Evolutionary conservation across 2,329 filamentous ascomycete species (phyloP).

Genomic region (Aspergillus cejpii): DNA sequence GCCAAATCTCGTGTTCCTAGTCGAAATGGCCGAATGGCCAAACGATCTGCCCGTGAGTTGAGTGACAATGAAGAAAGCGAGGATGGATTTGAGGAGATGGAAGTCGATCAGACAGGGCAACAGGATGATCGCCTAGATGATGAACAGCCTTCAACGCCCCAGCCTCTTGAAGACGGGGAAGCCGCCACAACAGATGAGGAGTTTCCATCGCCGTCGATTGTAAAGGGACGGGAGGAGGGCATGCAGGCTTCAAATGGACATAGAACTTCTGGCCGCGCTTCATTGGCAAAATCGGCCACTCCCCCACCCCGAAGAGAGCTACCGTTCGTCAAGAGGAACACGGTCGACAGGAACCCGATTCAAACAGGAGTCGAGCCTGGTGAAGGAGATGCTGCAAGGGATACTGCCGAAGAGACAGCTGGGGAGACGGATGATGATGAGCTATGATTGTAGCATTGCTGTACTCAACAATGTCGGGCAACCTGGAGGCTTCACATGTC

Average conservation of each 20-base stretch:
- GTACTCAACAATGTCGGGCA: not conserved
- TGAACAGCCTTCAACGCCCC: constrained; percentile 24
- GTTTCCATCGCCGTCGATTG: not conserved
- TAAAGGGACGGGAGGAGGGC: constrained; percentile 1
- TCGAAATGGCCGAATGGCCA: constrained; percentile 15
- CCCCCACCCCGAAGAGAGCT: constrained; percentile 40
- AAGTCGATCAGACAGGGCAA: constrained; percentile 22
- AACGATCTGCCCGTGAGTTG: constrained; percentile 24
- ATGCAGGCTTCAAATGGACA: not conserved
- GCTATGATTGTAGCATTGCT: constrained; percentile 18
- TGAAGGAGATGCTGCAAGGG: not conserved
- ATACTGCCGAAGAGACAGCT: constrained; percentile 21
- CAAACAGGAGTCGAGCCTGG: not conserved
- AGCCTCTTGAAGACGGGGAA: constrained; percentile 30
- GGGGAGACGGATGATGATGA: constrained; percentile 42
- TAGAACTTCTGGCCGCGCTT: constrained; percentile 3
- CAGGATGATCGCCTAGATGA: constrained; percentile 16
- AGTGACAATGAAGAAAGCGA: constrained; percentile 26
- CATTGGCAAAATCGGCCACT: constrained; percentile 12
- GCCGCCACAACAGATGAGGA: constrained; percentile 30
- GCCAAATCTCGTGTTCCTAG: constrained; percentile 10
- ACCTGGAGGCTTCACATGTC: not conserved
- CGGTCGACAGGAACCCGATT: constrained; percentile 5
- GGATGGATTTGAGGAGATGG: constrained; percentile 36
- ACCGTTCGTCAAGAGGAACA: constrained; percentile 32